Evolutionary conservation across 352 stramenopile genomes (phyloP), one percentile per base, ranked within the genome.

Genomic region (Phytophthora lateralis): DNA sequence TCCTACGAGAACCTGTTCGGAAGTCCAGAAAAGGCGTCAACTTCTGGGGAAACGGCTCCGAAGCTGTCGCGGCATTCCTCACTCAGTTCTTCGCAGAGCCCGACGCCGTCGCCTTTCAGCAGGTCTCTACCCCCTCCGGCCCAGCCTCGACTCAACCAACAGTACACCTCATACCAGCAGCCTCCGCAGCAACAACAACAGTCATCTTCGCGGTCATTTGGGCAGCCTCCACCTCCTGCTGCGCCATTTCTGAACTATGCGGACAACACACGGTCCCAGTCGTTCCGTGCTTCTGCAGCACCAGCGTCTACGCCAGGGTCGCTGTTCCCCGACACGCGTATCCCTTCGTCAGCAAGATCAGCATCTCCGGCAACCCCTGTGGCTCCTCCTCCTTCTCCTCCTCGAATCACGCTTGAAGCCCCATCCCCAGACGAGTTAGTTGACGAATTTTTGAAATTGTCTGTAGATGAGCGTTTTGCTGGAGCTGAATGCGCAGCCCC

Each of bases 191-290:
- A 73, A 48, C 37, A 54, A 20, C 51, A 21, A 15, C 55, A 66
- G 18, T 54, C 48, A 21, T 57, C 53, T 6, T 47, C 43, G 21
- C 65, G 63, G 15, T 18, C 66, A 9, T 80, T 78, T 48, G 63
- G 76, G 24, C 69, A 88, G 59, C 51, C 75, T 3, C 83, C 80
- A 29, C 83, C 83, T 41, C 77, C 81, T 37, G 81, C 83, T 47
- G 81, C 82, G 11, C 84, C 84, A 15, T 91, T 91, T 63, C 53
- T 93, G 9, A 76, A 76, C 7, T 93, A 90, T 56, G 73, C 59
- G 15, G 69, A 90, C 41, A 73, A 62, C 29, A 41, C 66, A 6
- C 61, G 76, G 14, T 73, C 74, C 24, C 75, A 89, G 45, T 89
- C 77, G 17, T 74, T 75, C 18, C 78, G 71, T 17, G 29, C 55